Evolutionary conservation across 768 basidiomycete species (phyloP).

Genomic region (Trametes sanguinea): DNA sequence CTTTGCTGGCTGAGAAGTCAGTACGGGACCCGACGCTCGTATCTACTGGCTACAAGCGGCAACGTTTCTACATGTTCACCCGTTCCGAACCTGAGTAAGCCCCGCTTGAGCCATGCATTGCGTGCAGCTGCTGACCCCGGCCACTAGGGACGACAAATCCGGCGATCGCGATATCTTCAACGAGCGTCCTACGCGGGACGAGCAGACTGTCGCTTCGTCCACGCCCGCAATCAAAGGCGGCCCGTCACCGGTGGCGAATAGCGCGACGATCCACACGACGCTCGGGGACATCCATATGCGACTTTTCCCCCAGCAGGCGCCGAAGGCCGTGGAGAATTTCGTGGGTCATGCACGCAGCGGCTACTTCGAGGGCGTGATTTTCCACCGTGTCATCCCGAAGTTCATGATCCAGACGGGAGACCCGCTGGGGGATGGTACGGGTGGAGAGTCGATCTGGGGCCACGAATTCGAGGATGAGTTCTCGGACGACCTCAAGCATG

Average conservation of each 20-base stretch:
- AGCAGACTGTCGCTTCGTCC: slow-evolving; percentile 81
- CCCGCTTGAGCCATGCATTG: background rate
- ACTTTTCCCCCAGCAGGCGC: slow-evolving; percentile 88
- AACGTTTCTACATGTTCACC: slow-evolving; percentile 94
- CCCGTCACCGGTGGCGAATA: slow-evolving; percentile 71
- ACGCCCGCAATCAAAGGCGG: slow-evolving; percentile 49
- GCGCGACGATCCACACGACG: slow-evolving; percentile 93
- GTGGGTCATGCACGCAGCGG: slow-evolving; percentile 87
- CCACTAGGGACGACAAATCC: slow-evolving; percentile 73
- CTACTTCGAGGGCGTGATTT: slow-evolving; percentile 91
- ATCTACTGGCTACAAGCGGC: slow-evolving; percentile 90
- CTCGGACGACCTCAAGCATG: slow-evolving; percentile 83
- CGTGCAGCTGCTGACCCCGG: background rate
- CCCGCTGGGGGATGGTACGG: slow-evolving; percentile 92
- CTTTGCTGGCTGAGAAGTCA: slow-evolving; percentile 84
- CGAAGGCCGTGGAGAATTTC: slow-evolving; percentile 98
- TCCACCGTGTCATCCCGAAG: slow-evolving; percentile 97
- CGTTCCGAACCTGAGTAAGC: slow-evolving; percentile 87
- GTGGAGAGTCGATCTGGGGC: slow-evolving; percentile 90
- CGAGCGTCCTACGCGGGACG: slow-evolving; percentile 94
- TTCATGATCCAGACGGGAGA: slow-evolving; percentile 99
- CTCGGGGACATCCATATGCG: slow-evolving; percentile 90
- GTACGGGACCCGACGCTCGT: slow-evolving; percentile 89
- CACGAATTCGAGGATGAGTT: slow-evolving; percentile 93
- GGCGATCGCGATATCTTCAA: slow-evolving; percentile 97